Evolutionary conservation across 352 stramenopile species (phyloP).

Genomic region (Phytophthora sp.): DNA sequence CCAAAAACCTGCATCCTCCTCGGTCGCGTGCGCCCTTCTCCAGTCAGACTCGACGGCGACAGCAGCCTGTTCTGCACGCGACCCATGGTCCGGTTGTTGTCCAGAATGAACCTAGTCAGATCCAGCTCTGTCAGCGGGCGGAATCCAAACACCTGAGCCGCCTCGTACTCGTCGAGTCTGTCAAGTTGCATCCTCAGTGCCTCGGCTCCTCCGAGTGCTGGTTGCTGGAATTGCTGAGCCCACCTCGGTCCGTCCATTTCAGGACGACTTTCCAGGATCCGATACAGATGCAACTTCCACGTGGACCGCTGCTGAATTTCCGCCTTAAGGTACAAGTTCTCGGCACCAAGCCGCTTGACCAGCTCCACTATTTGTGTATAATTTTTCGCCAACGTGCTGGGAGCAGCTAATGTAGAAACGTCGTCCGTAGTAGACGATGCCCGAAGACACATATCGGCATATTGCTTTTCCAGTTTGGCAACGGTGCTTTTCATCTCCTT

Average conservation of each 20-base stretch:
- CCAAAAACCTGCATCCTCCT: conserved; percentile 39
- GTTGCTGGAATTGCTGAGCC: conserved; percentile 30
- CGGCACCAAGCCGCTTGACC: conserved; percentile 42
- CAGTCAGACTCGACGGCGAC: conserved; percentile 9
- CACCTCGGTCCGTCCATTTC: conserved; percentile 22
- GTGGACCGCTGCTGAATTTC: conserved; percentile 45
- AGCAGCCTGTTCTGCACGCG: conserved; percentile 40
- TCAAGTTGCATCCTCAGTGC: conserved; percentile 33
- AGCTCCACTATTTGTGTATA: conserved; percentile 35
- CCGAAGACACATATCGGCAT: conserved; percentile 38
- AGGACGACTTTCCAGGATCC: conserved; percentile 38
- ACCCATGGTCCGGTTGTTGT: conserved; percentile 39
- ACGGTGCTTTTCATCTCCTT: conserved; percentile 45
- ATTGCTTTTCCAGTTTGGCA: conserved; percentile 42
- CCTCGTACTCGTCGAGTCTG: conserved; percentile 37
- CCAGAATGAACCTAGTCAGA: conserved; percentile 43
- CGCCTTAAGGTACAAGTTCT: conserved; percentile 53
- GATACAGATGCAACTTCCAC: conserved; percentile 48
- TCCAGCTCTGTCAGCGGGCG: conserved; percentile 36
- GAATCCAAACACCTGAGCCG: conserved; percentile 48
- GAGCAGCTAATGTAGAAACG: too few species aligned
- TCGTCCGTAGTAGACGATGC: conserved; percentile 12
- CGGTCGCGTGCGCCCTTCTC: background rate
- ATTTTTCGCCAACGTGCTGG: conserved; percentile 3
- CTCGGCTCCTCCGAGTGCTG: conserved; percentile 13